A percentile compares a stretch with the other conserved stretches of the same genome.
These are phyloP conservation scores for Cokeromyces recurvatus DNA, from an alignment of 371 early-diverging fungal species.

Conservation along the genomic window DNA sequence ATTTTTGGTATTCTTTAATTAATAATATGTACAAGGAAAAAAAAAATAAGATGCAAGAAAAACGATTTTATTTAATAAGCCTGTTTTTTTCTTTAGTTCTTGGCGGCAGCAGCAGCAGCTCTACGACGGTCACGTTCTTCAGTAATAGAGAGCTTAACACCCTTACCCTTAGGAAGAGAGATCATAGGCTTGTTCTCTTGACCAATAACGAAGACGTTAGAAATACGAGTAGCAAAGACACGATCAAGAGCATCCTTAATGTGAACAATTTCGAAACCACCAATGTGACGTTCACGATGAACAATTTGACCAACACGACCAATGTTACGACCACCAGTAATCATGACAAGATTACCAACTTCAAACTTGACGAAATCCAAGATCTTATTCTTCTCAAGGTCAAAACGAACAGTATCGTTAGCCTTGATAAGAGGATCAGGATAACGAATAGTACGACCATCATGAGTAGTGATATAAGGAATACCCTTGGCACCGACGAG, in stretches of 20 bases:
- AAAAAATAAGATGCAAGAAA: too few relatives aligned
- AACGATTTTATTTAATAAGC: too few relatives aligned
- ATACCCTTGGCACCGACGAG: conserved; percentile 91
- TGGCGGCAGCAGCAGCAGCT: conserved; percentile 42
- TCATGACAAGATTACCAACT: conserved; percentile 93
- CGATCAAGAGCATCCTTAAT: conserved; percentile 89
- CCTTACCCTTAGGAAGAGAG: conserved; percentile 97
- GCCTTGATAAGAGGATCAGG: conserved; percentile 98
- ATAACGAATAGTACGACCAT: conserved; percentile 99
- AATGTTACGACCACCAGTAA: conserved; percentile 99
- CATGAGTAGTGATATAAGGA: conserved; percentile 98
- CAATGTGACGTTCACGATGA: conserved; percentile 96
- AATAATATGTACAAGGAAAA: too few relatives aligned
- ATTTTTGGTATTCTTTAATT: too few relatives aligned
- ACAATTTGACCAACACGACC: conserved; percentile 99
- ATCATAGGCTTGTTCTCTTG: conserved; percentile 70
- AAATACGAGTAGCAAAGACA: conserved; percentile 86
- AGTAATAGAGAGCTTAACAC: conserved; percentile 96
- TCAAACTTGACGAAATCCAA: conserved; percentile 95
- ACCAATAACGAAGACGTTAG: conserved; percentile 95
- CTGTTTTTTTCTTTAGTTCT: too few relatives aligned
- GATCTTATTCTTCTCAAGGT: conserved; percentile 93
- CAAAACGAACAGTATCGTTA: conserved; percentile 98
- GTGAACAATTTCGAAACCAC: conserved; percentile 96
- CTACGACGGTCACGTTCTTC: conserved; percentile 95